Evolutionary conservation across 306 rosid species (phyloP), one percentile per base, ranked within the genome.

Genomic region (Mimosa pudica): DNA sequence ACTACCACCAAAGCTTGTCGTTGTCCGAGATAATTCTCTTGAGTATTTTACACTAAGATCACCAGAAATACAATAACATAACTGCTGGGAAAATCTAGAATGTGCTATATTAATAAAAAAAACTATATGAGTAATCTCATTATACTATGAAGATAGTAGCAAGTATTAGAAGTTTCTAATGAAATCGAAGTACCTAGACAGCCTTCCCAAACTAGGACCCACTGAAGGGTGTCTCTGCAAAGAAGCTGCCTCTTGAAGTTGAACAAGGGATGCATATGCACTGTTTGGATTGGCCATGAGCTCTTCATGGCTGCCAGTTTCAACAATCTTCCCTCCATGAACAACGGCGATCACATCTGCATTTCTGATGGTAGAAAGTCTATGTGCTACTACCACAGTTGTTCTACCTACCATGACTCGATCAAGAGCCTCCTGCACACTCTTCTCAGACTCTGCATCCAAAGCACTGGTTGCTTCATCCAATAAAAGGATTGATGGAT

Each of bases 381-480:
- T 89, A 75, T 94, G 98, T 30, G 97, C 98, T 42, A 90, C 92
- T 33, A 94, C 82, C 24, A 94, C 86, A 0, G 98, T 94, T 32
- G 98, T 94, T 81, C 97, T 84, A 11, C 97, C 98, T 47, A 92
- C 85, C 98, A 94, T 94, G 76, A 87, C 96, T 12, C 92, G 94
- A 81, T 94, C 98, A 69, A 92, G 97, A 73, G 98, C 97, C 83
- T 92, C 94, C 49, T 94, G 98, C 33, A 92, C 97, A 76, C 97
- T 88, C 88, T 89, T 94, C 82, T 94, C 97, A 2, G 98, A 94
- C 83, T 94, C 98, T 30, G 97, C 86, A 80, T 94, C 98, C 6
- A 94, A 72, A 12, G 98, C 96, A 79, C 98, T 94, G 2, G 98
- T 94, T 48, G 97, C 98, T 82, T 94, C 98, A 85, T 94, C 98